Evolutionary conservation across 2,329 filamentous ascomycete species (phyloP), one percentile per base, ranked within the genome.

Genomic region (Graphilbum ipis-grandicollis): DNA sequence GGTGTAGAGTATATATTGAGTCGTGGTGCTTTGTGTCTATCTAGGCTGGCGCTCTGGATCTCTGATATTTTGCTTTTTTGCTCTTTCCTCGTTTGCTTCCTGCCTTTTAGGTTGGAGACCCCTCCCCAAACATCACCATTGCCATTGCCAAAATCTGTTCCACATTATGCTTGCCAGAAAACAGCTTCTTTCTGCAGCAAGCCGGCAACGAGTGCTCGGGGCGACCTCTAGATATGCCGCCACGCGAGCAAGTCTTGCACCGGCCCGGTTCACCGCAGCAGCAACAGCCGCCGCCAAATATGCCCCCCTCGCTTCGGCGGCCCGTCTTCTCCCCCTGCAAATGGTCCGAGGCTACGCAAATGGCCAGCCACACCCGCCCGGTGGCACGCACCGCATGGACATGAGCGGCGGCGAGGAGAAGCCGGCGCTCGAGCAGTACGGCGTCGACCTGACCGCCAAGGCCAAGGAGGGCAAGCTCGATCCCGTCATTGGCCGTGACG

Each of bases 331-430:
- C 6, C 62, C 68, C 4, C 52, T 52, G 9, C 47, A 55, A 29
- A 47, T 57, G 13, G 46, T 57, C 12, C 66, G 76, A 38, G 56
- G 50, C 34, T 81, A 80, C 57, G 68, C 75, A 41, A 75, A 75
- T 63, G 78, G 80, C 49, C 66, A 79, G 41, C 82, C 85, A 43
- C 83, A 90, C 45, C 86, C 85, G 1, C 85, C 88, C 0, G 88
- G 88, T 35, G 86, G 86, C 39, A 94, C 85, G 1, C 84, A 94
- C 58, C 80, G 79, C 45, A 96, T 96, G 86, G 76, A 96, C 52
- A 59, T 96, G 53, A 72, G 83, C 38, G 79, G 65, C 19, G 79
- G 65, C 21, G 71, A 70, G 47, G 67, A 94, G 56, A 93, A 94
- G 57, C 66, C 86, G 3, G 86, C 90, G 1, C 60, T 96, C 36